Conservation (phyloP, 805 yeast genomes). For the Kluyveromyces starmeri region DNA sequence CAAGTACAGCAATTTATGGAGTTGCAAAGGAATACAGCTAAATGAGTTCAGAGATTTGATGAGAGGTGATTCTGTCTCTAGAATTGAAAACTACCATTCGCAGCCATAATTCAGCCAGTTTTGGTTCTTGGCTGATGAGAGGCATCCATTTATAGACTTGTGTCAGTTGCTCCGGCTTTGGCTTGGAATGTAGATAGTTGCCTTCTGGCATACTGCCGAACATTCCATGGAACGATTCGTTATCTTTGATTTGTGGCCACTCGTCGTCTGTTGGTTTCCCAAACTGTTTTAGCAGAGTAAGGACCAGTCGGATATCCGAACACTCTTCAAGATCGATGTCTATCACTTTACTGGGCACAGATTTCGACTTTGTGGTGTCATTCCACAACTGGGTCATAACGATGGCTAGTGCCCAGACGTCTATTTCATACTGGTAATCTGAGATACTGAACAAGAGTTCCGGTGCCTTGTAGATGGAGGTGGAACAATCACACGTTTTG, state of each 20-base stretch:
- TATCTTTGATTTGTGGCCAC: conserved; percentile 34
- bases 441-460: conserved; percentile 57
- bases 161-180: conserved; percentile 8
- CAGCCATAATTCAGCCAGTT: conserved; percentile 30
- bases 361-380: conserved; percentile 17
- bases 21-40: conserved; percentile 12
- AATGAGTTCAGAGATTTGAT: conserved; percentile 22
- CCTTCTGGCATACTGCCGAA: conserved; percentile 25
- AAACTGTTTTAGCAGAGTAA: conserved; percentile 44
- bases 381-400: conserved; percentile 43
- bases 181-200: conserved; percentile 13
- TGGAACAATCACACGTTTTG: conserved; percentile 45
- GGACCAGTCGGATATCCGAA: conserved; percentile 54
- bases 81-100: conserved; percentile 39
- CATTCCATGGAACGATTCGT: conserved; percentile 28
- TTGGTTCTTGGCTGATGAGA: conserved; percentile 12
- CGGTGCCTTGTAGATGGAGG: conserved; percentile 68
- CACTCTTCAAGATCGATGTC: conserved; percentile 18
- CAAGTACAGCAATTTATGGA: conserved; percentile 19
- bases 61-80: conserved; percentile 37
- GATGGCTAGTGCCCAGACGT: conserved; percentile 67
- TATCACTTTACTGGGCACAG: conserved; percentile 1
- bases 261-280: conserved; percentile 48
- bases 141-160: conserved; percentile 16
- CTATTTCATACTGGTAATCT: conserved; percentile 47